A percentile compares a stretch with the other conserved stretches of the same genome.
Conservation (phyloP, 768 basidiomycete genomes). For the Mycena galericulata region DNA sequence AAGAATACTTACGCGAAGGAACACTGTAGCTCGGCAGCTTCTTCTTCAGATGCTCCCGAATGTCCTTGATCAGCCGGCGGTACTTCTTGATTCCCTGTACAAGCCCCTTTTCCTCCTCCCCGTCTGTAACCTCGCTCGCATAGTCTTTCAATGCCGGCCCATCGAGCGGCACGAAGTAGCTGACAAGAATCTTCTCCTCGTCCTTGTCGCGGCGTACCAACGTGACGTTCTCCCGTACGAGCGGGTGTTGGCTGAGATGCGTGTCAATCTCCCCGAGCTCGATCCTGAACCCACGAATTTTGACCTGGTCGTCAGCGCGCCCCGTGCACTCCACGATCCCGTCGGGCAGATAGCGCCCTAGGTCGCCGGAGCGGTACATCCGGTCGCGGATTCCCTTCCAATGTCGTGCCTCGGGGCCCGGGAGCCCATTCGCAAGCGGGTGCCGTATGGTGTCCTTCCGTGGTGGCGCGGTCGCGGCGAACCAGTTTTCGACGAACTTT, state of each 20-base stretch:
- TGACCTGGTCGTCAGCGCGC: conserved; percentile 98
- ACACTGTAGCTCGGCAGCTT: conserved; percentile 96
- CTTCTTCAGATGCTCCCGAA: conserved; percentile 95
- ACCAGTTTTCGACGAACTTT: conserved; percentile 98
- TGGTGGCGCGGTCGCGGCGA: conserved; percentile 59
- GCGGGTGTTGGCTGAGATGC: conserved; percentile 91
- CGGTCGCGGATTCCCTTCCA: conserved; percentile 98
- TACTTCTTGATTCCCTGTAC: conserved; percentile 87
- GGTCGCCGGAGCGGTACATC: conserved; percentile 98
- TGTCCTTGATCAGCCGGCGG: conserved; percentile 89
- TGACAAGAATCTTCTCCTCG: conserved; percentile 98
- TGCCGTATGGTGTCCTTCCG: conserved; percentile 81
- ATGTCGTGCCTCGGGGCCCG: conserved; percentile 79
- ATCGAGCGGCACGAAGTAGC: conserved; percentile 94
- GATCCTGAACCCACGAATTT: conserved; percentile 99
- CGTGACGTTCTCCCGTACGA: conserved; percentile 98
- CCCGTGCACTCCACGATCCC: conserved; percentile 97
- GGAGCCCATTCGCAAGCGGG: conserved; percentile 60
- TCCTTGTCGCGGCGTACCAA: conserved; percentile 97
- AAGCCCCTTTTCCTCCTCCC: conserved; percentile 68
- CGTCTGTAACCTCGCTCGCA: conserved; percentile 73
- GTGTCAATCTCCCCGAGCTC: conserved; percentile 99
- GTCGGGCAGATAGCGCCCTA: conserved; percentile 92
- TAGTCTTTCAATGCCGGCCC: conserved; percentile 74
- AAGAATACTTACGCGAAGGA: conserved; percentile 76